Conservation (phyloP, 495 filamentous ascomycete species). For the Xylaria telfairii region DNA sequence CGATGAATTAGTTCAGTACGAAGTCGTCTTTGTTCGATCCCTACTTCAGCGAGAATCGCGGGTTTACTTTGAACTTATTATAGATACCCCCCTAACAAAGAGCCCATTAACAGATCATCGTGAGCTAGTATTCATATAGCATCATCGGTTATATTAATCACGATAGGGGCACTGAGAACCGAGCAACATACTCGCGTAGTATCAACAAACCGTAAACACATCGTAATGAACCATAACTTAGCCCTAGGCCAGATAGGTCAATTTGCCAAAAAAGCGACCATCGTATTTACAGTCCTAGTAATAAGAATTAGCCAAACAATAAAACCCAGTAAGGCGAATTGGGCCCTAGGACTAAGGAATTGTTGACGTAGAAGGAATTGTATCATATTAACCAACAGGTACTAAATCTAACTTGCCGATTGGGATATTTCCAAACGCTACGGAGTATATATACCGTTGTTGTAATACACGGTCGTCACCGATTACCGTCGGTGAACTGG, state of each 20-base stretch:
- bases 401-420: background rate
- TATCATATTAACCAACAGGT: background rate
- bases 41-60: background rate
- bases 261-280: too few species aligned
- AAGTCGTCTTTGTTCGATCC: background rate
- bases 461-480: constrained; percentile 3
- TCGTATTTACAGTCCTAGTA: too few species aligned
- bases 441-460: background rate
- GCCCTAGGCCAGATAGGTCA: too few species aligned
- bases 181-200: too few species aligned
- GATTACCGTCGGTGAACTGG: constrained; percentile 6
- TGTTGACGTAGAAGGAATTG: background rate
- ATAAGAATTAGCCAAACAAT: background rate
- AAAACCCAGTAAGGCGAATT: background rate
- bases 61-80: background rate
- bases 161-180: background rate
- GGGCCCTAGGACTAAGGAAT: background rate
- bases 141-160: background rate
- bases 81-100: background rate
- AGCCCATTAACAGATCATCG: background rate
- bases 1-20: too few species aligned
- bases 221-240: too few species aligned
- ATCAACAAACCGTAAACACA: too few species aligned
- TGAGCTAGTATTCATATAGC: background rate
- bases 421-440: background rate